Evolutionary conservation across 306 rosid genomes (phyloP).

Genomic region (Hippophae gyantsensis): DNA sequence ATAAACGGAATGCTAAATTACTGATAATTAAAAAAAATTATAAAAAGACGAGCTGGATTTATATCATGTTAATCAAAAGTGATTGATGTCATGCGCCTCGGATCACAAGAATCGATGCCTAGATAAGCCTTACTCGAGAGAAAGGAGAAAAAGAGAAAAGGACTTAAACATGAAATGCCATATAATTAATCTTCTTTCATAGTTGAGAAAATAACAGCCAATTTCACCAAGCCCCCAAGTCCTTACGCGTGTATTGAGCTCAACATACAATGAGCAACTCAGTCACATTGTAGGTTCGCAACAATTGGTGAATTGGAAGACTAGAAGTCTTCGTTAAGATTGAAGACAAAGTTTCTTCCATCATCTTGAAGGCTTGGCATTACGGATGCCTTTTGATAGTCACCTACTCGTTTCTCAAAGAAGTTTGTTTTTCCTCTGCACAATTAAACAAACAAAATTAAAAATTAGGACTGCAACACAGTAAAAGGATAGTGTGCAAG

Average conservation of each 20-base stretch:
- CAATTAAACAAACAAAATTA: conserved; percentile 16
- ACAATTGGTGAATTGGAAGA: conserved; percentile 7
- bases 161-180: neutral
- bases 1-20: too few species aligned
- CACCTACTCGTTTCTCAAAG: conserved; percentile 88
- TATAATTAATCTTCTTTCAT: neutral
- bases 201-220: neutral
- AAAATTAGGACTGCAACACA: conserved; percentile 4
- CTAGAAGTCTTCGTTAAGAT: conserved; percentile 70
- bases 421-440: conserved; percentile 90
- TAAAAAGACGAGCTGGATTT: too few species aligned
- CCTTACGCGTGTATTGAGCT: neutral
- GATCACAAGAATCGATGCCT: too few species aligned
- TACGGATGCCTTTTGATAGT: conserved; percentile 88
- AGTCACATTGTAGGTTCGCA: neutral
- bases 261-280: conserved; percentile 18
- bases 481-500: neutral
- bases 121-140: too few species aligned
- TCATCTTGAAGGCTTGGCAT: conserved; percentile 77
- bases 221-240: too few species aligned
- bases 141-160: too few species aligned
- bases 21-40: too few species aligned
- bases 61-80: too few species aligned
- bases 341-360: conserved; percentile 68
- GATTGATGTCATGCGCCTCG: too few species aligned